Evolutionary conservation across 73 alveolate genomes (phyloP).

Genomic region (Paraurostyla sp.): DNA sequence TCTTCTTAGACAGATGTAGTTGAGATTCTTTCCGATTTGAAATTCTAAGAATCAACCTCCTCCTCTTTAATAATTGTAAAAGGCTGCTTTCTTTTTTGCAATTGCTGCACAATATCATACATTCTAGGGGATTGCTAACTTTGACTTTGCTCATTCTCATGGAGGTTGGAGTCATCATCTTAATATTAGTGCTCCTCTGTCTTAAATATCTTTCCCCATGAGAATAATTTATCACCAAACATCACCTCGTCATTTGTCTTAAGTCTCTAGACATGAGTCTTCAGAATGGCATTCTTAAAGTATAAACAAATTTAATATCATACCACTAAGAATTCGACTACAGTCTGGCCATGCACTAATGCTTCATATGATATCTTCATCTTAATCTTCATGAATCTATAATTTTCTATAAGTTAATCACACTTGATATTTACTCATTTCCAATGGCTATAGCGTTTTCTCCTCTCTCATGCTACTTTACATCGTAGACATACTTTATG

Average conservation of each 20-base stretch:
- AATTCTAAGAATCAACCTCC: no score
- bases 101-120: no score
- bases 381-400: conserved; percentile 27
- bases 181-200: not conserved
- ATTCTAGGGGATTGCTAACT: no score
- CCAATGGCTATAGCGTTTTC: not conserved
- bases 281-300: conserved; percentile 18
- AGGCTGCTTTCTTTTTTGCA: no score
- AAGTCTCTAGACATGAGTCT: not conserved
- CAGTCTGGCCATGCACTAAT: not conserved
- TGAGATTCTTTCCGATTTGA: no score
- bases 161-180: not conserved
- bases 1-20: no score
- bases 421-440: not conserved
- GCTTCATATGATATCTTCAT: conserved; percentile 55
- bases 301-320: not conserved
- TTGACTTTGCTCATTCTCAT: no score
- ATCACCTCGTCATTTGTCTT: not conserved
- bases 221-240: not conserved
- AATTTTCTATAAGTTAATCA: not conserved
- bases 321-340: conserved; percentile 24
- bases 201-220: conserved; percentile 8
- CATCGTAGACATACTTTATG: no score
- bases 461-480: no score
- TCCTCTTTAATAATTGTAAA: no score